Percentiles rank a stretch among this genome's conserved stretches.
Evolutionary conservation across 2,329 filamentous ascomycete species (phyloP).

Genomic region (Talaromyces pinophilus): DNA sequence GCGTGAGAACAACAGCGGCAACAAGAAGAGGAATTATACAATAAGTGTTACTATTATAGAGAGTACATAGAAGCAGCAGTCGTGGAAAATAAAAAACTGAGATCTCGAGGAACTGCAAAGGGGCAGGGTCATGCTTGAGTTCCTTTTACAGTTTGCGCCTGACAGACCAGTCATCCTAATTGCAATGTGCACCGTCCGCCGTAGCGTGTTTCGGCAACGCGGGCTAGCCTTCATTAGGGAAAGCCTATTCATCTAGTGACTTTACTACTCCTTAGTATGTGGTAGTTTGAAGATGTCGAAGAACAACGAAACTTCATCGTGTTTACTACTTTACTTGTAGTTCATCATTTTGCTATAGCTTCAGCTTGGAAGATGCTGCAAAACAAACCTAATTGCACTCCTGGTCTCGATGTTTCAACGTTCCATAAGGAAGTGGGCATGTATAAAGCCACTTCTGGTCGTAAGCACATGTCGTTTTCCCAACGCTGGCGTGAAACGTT

Average conservation of each 20-base stretch:
- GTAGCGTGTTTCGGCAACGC: slow-evolving; percentile 19
- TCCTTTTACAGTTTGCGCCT: neutral
- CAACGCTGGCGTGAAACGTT: neutral
- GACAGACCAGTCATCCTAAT: neutral
- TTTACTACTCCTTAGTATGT: neutral
- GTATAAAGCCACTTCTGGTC: neutral
- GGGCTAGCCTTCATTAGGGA: neutral
- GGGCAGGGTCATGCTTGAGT: neutral
- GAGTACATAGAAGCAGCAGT: neutral
- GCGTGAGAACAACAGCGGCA: neutral
- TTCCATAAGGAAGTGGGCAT: neutral
- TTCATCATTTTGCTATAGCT: neutral
- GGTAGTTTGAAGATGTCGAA: neutral
- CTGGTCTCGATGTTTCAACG: neutral
- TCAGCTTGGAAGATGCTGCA: neutral
- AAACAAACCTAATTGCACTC: neutral
- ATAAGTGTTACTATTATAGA: neutral
- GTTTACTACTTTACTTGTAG: too few relatives aligned
- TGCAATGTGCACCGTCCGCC: slow-evolving; percentile 12
- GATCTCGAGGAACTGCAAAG: neutral
- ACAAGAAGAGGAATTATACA: neutral
- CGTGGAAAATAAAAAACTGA: neutral
- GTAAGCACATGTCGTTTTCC: neutral
- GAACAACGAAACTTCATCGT: neutral
- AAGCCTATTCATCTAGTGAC: neutral